Conservation (phyloP, 257 asterid species). For the Osmanthus fragrans region DNA sequence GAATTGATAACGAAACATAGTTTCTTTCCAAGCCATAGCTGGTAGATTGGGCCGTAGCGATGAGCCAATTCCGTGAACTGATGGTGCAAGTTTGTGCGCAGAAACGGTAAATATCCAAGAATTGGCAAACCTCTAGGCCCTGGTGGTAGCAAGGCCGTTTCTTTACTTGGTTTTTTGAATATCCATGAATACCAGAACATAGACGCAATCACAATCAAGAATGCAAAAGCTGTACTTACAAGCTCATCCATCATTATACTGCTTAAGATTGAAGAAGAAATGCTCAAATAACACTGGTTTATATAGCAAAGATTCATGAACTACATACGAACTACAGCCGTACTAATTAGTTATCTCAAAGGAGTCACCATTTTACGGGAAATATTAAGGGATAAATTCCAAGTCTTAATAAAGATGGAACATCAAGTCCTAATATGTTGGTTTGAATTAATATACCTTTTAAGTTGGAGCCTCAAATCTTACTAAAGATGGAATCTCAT, state of each 20-base stretch:
- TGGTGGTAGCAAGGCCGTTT: slow-evolving; percentile 29
- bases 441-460: too few relatives aligned
- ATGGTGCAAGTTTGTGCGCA: slow-evolving; percentile 32
- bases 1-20: slow-evolving; percentile 28
- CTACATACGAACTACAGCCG: too few relatives aligned
- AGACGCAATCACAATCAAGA: background rate
- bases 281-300: background rate
- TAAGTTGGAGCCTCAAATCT: too few relatives aligned
- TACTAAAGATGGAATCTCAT: too few relatives aligned
- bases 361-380: too few relatives aligned
- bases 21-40: slow-evolving; percentile 31
- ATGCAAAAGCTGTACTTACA: background rate
- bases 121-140: slow-evolving; percentile 43
- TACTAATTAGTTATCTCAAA: too few relatives aligned
- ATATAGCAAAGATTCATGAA: too few relatives aligned
- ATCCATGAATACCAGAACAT: background rate
- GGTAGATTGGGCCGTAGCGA: slow-evolving; percentile 34
- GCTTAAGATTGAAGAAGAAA: too few relatives aligned
- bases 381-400: too few relatives aligned
- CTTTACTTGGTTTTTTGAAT: background rate
- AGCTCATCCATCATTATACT: background rate
- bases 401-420: too few relatives aligned
- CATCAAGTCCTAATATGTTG: too few relatives aligned
- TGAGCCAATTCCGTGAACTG: slow-evolving; percentile 28
- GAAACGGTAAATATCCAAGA: slow-evolving; percentile 38